Base-by-base conservation (phyloP, 2,329 filamentous ascomycete genomes). In the Endoconidiophora polonica region DNA sequence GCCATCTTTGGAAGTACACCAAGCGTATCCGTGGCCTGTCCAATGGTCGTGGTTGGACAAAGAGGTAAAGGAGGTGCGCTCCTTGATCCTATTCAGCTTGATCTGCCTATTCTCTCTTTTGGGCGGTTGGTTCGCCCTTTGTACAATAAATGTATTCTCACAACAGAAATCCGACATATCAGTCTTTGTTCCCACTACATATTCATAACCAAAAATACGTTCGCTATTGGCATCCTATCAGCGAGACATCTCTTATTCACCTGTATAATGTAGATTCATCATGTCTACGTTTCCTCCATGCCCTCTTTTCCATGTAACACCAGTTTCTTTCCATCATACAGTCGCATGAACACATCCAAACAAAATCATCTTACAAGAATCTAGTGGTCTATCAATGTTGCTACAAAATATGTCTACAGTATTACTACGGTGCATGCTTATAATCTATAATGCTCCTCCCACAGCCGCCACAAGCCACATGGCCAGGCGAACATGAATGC, bases 381-480 rank as follows among this genome's bases (percentile, higher is more conserved):
- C 7, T 33, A 33, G 7, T 3, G 26, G 26, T 33, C 24, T 16
- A 45, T 23, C 7, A 45, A 29, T 23, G 9, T 24, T 29, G 29
- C 18, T n/a, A 14, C 29, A 47, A 29, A 39, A 37, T 50, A 29
- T 44, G 22, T 23, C 22, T 49, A 49, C 40, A 51, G 20, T 20
- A 14, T 39, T 41, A 29, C 26, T 24, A 51, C 24, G 22, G 14
- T 16, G 39, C 6, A 20, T 33, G 24, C n/a, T 3, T 3, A 16
- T 9, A 18, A 14, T 20, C 26, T 68, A 95, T 61, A 96, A 68
- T n/a, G 87, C 87, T 12, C 90, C 90, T 1, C 90, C 90, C 5
- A 94, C 74, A 33, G 86, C 69, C 58, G 79, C 76, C 4, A 95
- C 88, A 65, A 94, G 83, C 86, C 86, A 93, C 87, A 96, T 94